Evolutionary conservation across 139 green algal genomes (phyloP).

Genomic region (Volvox reticuliferus): DNA sequence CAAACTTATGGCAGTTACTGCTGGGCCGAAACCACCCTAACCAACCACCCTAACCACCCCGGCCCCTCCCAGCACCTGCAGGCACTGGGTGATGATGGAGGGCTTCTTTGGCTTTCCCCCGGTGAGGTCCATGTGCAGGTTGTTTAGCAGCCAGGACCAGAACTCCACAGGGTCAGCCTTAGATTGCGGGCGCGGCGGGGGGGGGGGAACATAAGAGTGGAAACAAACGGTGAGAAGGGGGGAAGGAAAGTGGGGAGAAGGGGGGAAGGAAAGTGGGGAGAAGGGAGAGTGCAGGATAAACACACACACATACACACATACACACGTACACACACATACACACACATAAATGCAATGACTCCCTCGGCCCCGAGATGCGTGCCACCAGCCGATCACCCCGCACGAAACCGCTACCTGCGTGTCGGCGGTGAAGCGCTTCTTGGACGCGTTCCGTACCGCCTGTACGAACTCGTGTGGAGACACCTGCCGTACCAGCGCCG

Average conservation of each 20-base stretch:
- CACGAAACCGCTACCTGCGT: constrained; percentile 57
- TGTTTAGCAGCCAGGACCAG: constrained; percentile 94
- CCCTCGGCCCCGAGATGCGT: not conserved
- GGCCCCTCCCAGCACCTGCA: constrained; percentile 77
- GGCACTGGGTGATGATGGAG: constrained; percentile 92
- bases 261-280: not conserved
- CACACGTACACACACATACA: too few species aligned
- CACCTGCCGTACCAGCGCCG: constrained; percentile 59
- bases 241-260: not conserved
- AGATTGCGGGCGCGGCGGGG: not conserved
- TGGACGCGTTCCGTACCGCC: constrained; percentile 85
- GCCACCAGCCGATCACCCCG: not conserved
- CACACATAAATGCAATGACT: not conserved
- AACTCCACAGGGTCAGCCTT: constrained; percentile 90
- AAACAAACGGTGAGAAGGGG: not conserved
- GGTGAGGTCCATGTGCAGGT: constrained; percentile 91
- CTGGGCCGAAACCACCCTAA: too few species aligned
- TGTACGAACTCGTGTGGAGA: constrained; percentile 98
- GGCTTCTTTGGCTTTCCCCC: constrained; percentile 83
- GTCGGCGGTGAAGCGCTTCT: constrained; percentile 92
- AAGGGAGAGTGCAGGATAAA: not conserved
- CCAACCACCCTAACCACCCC: not conserved
- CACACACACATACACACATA: too few species aligned
- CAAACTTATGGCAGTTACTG: too few species aligned
- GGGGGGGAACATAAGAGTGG: not conserved